These are phyloP conservation scores for Gloeostereum incarnatum DNA, from an alignment of 768 basidiomycete species.

Conservation along the genomic window DNA sequence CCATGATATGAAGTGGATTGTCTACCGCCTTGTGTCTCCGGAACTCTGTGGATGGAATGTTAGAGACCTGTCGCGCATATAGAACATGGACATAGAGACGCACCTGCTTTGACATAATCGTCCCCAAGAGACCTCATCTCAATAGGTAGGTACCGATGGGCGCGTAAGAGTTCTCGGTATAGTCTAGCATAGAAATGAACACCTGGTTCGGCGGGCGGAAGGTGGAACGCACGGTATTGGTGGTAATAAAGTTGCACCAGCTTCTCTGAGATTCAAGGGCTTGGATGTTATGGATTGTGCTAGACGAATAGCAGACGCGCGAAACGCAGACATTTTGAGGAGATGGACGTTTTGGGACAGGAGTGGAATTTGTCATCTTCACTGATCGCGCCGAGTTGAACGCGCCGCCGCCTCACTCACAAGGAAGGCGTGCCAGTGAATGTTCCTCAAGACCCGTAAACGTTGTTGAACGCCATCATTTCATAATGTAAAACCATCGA, in stretches of 20 bases:
- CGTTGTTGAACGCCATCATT: too few species aligned
- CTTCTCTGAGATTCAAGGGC: constrained; percentile 50
- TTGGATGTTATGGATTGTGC: constrained; percentile 51
- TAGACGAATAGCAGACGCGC: constrained; percentile 22
- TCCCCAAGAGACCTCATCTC: constrained; percentile 87
- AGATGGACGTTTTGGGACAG: too few species aligned
- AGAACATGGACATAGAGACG: constrained; percentile 4
- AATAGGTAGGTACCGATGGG: constrained; percentile 58
- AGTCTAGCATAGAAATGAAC: constrained; percentile 35
- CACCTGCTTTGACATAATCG: constrained; percentile 76
- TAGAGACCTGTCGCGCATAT: constrained; percentile 1
- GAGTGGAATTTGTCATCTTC: too few species aligned
- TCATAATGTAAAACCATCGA: too few species aligned
- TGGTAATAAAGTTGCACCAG: constrained; percentile 66
- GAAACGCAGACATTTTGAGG: too few species aligned
- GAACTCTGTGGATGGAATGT: constrained; percentile 54
- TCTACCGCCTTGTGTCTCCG: constrained; percentile 68
- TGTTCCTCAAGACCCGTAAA: too few species aligned
- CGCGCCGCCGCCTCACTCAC: too few species aligned
- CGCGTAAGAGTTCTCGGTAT: constrained; percentile 72
- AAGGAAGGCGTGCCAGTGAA: too few species aligned
- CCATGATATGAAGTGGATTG: constrained; percentile 88
- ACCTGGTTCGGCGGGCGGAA: background rate
- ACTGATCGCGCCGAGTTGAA: too few species aligned
- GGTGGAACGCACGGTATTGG: constrained; percentile 75